Conservation (phyloP, 2,329 filamentous ascomycete species). For the Westerdykella aurantiaca region DNA sequence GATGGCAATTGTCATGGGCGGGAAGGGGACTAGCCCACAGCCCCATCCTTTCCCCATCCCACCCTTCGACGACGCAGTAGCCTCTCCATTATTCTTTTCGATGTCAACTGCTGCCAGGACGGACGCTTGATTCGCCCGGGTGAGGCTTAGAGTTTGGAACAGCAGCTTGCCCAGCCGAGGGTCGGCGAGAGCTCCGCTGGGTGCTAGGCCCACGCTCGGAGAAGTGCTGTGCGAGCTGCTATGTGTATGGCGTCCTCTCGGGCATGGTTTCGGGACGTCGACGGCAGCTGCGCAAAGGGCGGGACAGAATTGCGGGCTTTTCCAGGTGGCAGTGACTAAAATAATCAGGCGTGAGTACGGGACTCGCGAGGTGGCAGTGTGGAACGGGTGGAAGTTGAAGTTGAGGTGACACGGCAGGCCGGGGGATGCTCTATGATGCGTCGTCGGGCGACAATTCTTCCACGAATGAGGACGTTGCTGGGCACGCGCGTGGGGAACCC, state of each 20-base stretch:
- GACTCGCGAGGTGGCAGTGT: constrained; percentile 10
- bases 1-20: constrained; percentile 14
- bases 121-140: constrained; percentile 23
- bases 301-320: constrained; percentile 29
- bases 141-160: constrained; percentile 9
- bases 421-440: constrained; percentile 2
- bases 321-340: constrained; percentile 33
- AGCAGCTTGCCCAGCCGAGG: constrained; percentile 13
- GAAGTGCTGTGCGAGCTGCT: constrained; percentile 13
- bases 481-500: constrained; percentile 19
- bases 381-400: constrained; percentile 21
- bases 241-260: no score
- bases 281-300: constrained; percentile 27
- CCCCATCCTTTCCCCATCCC: constrained; percentile 23
- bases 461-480: constrained; percentile 21
- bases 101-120: constrained; percentile 19
- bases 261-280: no score
- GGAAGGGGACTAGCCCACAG: constrained; percentile 29
- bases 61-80: constrained; percentile 11
- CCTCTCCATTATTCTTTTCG: constrained; percentile 16
- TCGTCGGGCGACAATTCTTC: constrained; percentile 19
- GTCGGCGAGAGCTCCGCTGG: constrained; percentile 10
- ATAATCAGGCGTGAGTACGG: constrained; percentile 18
- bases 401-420: constrained; percentile 18
- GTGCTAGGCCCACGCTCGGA: constrained; percentile 17